Conservation (phyloP, 164 flowering plant genomes). For the grape (Vitis vinifera) region ASM3070453v1 NC_081809.1:1511501-1512000, state of each 20-base stretch:
- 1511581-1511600: conserved; percentile 57
- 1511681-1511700: conserved; percentile 56
- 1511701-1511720: conserved; percentile 40
- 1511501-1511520: conserved; percentile 65
- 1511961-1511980: conserved; percentile 48
- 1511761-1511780: conserved; percentile 56
- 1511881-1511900: conserved; percentile 57
- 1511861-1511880: conserved; percentile 55
- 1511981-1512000: conserved; percentile 62
- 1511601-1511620: conserved; percentile 40
- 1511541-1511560: conserved; percentile 34
- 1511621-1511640: conserved; percentile 56
- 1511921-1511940: conserved; percentile 43
- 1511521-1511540: conserved; percentile 67
- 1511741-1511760: conserved; percentile 70
- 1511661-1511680: conserved; percentile 73
- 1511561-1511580: conserved; percentile 77
- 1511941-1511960: conserved; percentile 51
- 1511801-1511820: conserved; percentile 37
- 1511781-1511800: conserved; percentile 67
- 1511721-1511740: conserved; percentile 53
- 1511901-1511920: conserved; percentile 58
- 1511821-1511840: conserved; percentile 49
- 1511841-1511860: conserved; percentile 49
- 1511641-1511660: conserved; percentile 44